A percentile compares a stretch with the other conserved stretches of the same genome.
phyloP scores from a whole-genome alignment of 441 rosid species.

The Bocquillonia castaneifolia region DNA sequence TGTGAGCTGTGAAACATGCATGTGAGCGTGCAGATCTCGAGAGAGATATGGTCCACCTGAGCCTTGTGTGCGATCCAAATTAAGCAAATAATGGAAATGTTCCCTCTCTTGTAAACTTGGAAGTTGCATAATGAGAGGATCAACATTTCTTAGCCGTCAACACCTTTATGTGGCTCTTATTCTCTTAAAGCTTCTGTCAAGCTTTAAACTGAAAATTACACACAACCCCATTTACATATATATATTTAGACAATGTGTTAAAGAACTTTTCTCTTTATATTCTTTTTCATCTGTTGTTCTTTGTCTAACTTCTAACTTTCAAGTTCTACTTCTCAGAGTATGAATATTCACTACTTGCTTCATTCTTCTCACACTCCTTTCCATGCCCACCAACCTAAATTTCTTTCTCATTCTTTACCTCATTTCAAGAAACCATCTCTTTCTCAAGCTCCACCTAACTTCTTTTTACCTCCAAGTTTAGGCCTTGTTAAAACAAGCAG shows the following conservation, averaged over 20 bases:
- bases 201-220: neutral
- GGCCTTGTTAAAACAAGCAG: constrained; percentile 4
- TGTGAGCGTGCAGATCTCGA: constrained; percentile 8
- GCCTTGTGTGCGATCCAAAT: neutral
- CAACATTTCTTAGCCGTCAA: neutral
- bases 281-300: neutral
- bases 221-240: neutral
- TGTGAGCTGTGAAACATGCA: neutral
- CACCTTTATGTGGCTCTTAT: neutral
- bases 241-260: too few relatives aligned
- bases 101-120: neutral
- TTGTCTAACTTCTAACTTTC: neutral
- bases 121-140: neutral
- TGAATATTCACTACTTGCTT: constrained; percentile 17
- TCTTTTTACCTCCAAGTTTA: neutral
- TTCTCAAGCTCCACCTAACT: constrained; percentile 9
- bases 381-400: constrained; percentile 4
- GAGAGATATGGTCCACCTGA: neutral
- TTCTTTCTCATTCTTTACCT: neutral
- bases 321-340: neutral
- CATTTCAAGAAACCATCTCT: constrained; percentile 1
- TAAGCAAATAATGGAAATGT: neutral
- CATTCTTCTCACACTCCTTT: neutral
- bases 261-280: too few relatives aligned
- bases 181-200: neutral